Evolutionary conservation across 2,329 filamentous ascomycete species (phyloP).

Genomic region (Neoascochyta sp.): DNA sequence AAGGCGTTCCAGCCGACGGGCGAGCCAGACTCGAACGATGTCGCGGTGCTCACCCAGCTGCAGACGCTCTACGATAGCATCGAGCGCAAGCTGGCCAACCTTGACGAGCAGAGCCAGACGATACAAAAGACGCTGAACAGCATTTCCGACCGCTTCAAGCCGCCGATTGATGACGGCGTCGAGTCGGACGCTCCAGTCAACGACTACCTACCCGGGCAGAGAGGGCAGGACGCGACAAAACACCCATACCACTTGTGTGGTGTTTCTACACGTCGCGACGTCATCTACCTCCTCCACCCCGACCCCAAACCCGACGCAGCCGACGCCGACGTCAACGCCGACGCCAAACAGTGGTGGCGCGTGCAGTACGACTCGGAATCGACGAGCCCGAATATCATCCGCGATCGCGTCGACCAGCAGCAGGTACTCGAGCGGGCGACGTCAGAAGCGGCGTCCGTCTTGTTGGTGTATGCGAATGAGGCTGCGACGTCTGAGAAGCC

Average conservation of each 20-base stretch:
- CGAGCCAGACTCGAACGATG: constrained; percentile 15
- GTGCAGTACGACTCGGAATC: constrained; percentile 31
- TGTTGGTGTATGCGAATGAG: constrained; percentile 60
- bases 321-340: too few relatives aligned
- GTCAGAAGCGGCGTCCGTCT: constrained; percentile 50
- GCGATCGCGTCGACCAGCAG: constrained; percentile 45
- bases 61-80: constrained; percentile 30
- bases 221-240: constrained; percentile 20
- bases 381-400: constrained; percentile 21
- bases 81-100: constrained; percentile 30
- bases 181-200: constrained; percentile 26
- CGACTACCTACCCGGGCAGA: constrained; percentile 16
- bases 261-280: constrained; percentile 55
- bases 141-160: constrained; percentile 48
- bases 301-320: constrained; percentile 17
- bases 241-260: constrained; percentile 55
- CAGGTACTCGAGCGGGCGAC: constrained; percentile 55
- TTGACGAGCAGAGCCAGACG: constrained; percentile 44
- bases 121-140: constrained; percentile 41
- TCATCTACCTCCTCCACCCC: constrained; percentile 54
- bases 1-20: constrained; percentile 26
- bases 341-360: constrained; percentile 37
- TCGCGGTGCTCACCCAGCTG: constrained; percentile 22
- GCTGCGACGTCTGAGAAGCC: constrained; percentile 20
- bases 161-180: constrained; percentile 37